These are phyloP conservation scores for Talaromyces liani DNA, from an alignment of 495 filamentous ascomycete species.

Conservation along the genomic window DNA sequence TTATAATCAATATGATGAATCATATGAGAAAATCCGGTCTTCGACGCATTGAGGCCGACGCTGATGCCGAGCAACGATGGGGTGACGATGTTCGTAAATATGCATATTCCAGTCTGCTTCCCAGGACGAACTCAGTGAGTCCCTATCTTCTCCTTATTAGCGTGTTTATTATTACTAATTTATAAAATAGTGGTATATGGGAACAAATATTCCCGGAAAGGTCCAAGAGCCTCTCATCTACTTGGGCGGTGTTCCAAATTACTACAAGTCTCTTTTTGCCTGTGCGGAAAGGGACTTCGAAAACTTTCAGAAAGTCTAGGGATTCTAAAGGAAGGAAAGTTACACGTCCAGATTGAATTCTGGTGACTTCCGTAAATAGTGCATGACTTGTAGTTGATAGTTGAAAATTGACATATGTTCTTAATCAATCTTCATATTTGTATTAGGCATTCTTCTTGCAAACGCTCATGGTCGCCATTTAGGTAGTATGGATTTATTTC, in stretches of 20 bases:
- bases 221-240: not conserved
- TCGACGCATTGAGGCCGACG: conserved; percentile 5
- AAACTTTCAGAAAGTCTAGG: not conserved
- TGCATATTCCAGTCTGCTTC: conserved; percentile 37
- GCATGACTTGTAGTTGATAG: not conserved
- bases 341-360: too few species aligned
- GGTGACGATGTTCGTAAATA: not conserved
- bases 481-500: not conserved
- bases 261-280: not conserved
- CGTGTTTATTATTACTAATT: not conserved
- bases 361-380: not conserved
- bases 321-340: too few species aligned
- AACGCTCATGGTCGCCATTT: not conserved
- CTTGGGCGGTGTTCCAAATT: not conserved
- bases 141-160: not conserved
- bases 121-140: conserved; percentile 16
- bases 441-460: not conserved
- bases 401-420: not conserved
- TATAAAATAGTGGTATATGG: conserved; percentile 9
- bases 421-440: not conserved
- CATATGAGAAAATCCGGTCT: conserved; percentile 28
- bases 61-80: not conserved
- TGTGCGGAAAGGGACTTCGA: not conserved
- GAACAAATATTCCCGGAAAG: conserved; percentile 34
- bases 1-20: not conserved